phyloP scores from a whole-genome alignment of 1,284 basidiomycete genomes.

The Fomitopsis palustris region DNA sequence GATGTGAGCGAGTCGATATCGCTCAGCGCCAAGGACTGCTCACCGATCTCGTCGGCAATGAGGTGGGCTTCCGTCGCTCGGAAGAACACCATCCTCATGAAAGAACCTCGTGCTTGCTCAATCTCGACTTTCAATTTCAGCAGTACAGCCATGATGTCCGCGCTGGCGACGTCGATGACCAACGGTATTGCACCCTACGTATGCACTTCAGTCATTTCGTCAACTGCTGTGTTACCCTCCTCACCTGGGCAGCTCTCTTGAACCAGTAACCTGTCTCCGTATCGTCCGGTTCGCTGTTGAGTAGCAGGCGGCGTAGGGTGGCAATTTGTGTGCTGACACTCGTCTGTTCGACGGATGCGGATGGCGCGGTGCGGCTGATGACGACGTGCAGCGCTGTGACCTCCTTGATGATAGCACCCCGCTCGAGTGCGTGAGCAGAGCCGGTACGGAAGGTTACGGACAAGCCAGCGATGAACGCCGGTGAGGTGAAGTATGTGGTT shows the following conservation, averaged over 20 bases:
- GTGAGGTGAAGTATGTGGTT: slow-evolving; percentile 56
- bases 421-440: slow-evolving; percentile 60
- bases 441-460: slow-evolving; percentile 51
- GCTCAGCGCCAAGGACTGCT: neutral
- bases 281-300: slow-evolving; percentile 42
- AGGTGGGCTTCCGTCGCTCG: slow-evolving; percentile 76
- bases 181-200: slow-evolving; percentile 38
- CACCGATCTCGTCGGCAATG: slow-evolving; percentile 66
- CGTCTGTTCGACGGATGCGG: slow-evolving; percentile 26
- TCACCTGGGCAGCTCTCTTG: slow-evolving; percentile 53
- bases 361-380: slow-evolving; percentile 43
- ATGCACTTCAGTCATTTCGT: neutral
- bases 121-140: slow-evolving; percentile 72
- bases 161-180: slow-evolving; percentile 39
- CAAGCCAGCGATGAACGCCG: slow-evolving; percentile 53
- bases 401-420: slow-evolving; percentile 65
- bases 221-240: slow-evolving; percentile 7
- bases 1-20: neutral
- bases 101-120: slow-evolving; percentile 53
- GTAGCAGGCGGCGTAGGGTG: slow-evolving; percentile 43
- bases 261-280: slow-evolving; percentile 45
- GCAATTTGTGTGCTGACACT: slow-evolving; percentile 53
- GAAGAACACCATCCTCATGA: slow-evolving; percentile 61
- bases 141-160: slow-evolving; percentile 68
- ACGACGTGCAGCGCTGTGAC: slow-evolving; percentile 71